These are phyloP conservation scores for Teratosphaeria viscida DNA, from an alignment of 2,329 filamentous ascomycete genomes.

Conservation along the genomic window DNA sequence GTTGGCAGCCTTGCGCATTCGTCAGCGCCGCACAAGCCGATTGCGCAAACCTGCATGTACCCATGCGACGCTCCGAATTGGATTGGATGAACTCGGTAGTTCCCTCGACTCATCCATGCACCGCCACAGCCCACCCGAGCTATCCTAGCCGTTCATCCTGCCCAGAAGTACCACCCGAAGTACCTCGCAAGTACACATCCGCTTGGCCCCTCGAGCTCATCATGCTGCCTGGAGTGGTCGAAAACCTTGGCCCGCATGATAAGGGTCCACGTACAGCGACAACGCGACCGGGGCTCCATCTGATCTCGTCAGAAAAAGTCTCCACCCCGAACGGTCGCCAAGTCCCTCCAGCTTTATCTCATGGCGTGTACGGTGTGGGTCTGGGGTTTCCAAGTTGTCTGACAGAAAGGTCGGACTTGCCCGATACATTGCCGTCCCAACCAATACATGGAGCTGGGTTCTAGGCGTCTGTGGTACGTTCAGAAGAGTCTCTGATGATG, in stretches of 20 bases:
- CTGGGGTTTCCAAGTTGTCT: background rate
- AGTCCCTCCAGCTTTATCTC: background rate
- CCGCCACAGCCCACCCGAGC: conserved; percentile 6
- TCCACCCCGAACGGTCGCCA: no score
- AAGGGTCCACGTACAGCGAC: conserved; percentile 10
- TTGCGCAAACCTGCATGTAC: no score
- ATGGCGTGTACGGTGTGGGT: background rate
- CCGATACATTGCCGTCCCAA: background rate
- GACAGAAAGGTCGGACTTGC: background rate
- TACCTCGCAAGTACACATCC: conserved; percentile 12
- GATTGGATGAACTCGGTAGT: background rate
- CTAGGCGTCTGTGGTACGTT: background rate
- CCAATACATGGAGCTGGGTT: background rate
- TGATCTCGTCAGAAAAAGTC: background rate
- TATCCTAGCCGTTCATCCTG: conserved; percentile 5
- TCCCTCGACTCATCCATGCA: background rate
- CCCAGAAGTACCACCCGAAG: conserved; percentile 12
- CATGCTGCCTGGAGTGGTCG: background rate
- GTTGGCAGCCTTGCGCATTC: no score
- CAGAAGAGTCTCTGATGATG: background rate
- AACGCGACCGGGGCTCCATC: background rate
- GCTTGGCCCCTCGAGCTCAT: conserved; percentile 5
- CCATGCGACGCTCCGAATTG: no score
- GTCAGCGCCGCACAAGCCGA: no score
- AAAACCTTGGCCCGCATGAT: background rate